Evolutionary conservation across 2,329 filamentous ascomycete genomes (phyloP).

Genomic region (Huntiella decipiens): DNA sequence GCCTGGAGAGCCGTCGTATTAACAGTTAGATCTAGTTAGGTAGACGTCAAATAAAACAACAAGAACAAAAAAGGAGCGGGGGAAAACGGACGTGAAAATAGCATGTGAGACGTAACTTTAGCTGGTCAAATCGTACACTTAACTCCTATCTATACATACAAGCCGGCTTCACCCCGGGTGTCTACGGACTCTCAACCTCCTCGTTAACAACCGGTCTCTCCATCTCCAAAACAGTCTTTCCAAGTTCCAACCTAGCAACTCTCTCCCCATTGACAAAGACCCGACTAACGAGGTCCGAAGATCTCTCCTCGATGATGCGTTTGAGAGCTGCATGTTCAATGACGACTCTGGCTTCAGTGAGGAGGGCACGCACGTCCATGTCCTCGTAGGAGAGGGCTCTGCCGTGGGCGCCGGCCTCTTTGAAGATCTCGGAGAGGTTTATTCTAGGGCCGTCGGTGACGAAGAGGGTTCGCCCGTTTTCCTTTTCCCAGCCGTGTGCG

Average conservation of each 20-base stretch:
- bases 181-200: too few relatives aligned
- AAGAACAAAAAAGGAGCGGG: too few relatives aligned
- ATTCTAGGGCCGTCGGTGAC: constrained; percentile 41
- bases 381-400: constrained; percentile 52
- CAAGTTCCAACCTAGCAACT: not conserved
- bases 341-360: constrained; percentile 69
- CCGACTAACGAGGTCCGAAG: constrained; percentile 36
- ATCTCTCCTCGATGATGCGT: constrained; percentile 52
- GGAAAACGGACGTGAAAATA: too few relatives aligned
- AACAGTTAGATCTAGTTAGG: too few relatives aligned
- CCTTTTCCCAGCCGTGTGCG: constrained; percentile 48
- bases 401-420: constrained; percentile 44
- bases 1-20: too few relatives aligned
- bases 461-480: constrained; percentile 52
- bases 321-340: constrained; percentile 68
- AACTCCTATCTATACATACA: too few relatives aligned
- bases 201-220: too few relatives aligned
- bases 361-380: constrained; percentile 86
- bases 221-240: constrained; percentile 3
- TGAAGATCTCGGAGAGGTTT: constrained; percentile 46
- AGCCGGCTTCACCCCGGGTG: too few relatives aligned
- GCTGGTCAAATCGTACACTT: too few relatives aligned
- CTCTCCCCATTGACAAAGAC: constrained; percentile 4
- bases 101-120: too few relatives aligned
- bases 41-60: too few relatives aligned